phyloP scores from a whole-genome alignment of 345 rosid species.

The Camelina hispida region DNA sequence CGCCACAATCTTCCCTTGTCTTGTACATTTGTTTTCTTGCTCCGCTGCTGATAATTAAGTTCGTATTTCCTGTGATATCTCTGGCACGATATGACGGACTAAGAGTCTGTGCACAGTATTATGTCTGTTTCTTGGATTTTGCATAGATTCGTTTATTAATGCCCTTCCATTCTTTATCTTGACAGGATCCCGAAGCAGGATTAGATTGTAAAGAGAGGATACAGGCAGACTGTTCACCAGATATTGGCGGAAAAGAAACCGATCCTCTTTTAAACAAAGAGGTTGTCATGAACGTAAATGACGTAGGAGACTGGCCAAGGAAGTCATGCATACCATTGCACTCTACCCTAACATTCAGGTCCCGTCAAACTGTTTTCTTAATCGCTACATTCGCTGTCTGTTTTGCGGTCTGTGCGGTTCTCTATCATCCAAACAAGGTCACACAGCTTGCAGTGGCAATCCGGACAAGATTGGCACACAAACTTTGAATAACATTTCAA shows the following conservation, averaged over 20 bases:
- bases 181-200: conserved; percentile 59
- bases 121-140: not conserved
- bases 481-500: not conserved
- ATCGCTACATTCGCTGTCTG: conserved; percentile 60
- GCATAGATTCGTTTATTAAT: conserved; percentile 16
- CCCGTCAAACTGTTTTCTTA: conserved; percentile 55
- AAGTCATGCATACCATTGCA: conserved; percentile 48
- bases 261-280: conserved; percentile 63
- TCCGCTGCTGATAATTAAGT: conserved; percentile 1
- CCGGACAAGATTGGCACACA: conserved; percentile 59
- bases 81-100: not conserved
- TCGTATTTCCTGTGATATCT: conserved; percentile 5
- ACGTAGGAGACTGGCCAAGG: conserved; percentile 50
- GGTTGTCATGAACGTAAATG: conserved; percentile 54
- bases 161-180: not conserved
- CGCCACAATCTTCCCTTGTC: conserved; percentile 24
- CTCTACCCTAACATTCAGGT: conserved; percentile 42
- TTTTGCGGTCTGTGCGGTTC: conserved; percentile 67
- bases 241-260: conserved; percentile 41
- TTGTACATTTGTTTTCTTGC: conserved; percentile 21
- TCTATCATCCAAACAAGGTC: conserved; percentile 76
- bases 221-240: conserved; percentile 28
- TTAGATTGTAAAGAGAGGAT: conserved; percentile 35
- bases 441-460: conserved; percentile 72
- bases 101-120: conserved; percentile 16